phyloP scores from a whole-genome alignment of 176 grass and related monocot genomes.

The Zea mays region Zm-B73-REFERENCE-NAM-5.0 NC_050101.1:117845501-117846000 shows the following conservation, averaged over 20 bases:
- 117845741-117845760: neutral
- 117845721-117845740: neutral
- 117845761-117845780: slow-evolving; percentile 1
- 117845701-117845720: neutral
- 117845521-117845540: too few relatives aligned
- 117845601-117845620: neutral
- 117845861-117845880: neutral
- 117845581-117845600: too few relatives aligned
- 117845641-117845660: neutral
- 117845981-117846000: slow-evolving; percentile 38
- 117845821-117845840: neutral
- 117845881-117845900: neutral
- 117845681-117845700: neutral
- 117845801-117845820: too few relatives aligned
- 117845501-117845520: too few relatives aligned
- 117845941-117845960: slow-evolving; percentile 5
- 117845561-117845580: too few relatives aligned
- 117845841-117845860: slow-evolving; percentile 2
- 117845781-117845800: too few relatives aligned
- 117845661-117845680: neutral
- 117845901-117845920: neutral
- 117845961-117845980: neutral
- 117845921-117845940: neutral
- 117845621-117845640: neutral
- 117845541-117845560: too few relatives aligned